These are phyloP conservation scores for Pseudoperonospora humuli DNA, from an alignment of 352 stramenopile species.

Conservation along the genomic window DNA sequence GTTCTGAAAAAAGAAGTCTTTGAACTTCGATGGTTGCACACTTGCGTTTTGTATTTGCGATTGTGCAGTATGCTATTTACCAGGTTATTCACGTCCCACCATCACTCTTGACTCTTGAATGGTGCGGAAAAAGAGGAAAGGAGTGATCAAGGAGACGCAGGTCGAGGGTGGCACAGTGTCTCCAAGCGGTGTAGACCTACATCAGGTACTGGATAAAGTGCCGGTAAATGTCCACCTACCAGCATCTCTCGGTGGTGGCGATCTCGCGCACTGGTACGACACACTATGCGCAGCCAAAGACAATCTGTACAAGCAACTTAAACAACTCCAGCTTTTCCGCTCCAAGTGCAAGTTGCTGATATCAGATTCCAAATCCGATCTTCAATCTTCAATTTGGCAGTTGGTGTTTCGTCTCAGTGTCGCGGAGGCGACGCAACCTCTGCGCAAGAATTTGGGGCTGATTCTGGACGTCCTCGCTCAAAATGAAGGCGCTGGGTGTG, in stretches of 20 bases:
- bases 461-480: conserved; percentile 45
- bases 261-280: conserved; percentile 40
- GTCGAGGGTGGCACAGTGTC: conserved; percentile 10
- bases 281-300: conserved; percentile 20
- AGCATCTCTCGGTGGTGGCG: conserved; percentile 22
- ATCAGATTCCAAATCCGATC: conserved; percentile 16
- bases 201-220: conserved; percentile 13
- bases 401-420: conserved; percentile 58
- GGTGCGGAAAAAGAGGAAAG: conserved; percentile 80
- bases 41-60: neutral
- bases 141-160: conserved; percentile 50
- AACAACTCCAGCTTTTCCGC: conserved; percentile 62
- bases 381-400: conserved; percentile 29
- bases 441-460: conserved; percentile 65
- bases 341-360: conserved; percentile 39
- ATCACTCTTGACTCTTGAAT: conserved; percentile 15
- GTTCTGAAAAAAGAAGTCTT: neutral
- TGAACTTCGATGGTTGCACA: neutral
- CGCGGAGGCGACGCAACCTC: conserved; percentile 17
- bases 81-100: neutral
- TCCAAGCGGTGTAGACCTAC: conserved; percentile 33
- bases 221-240: conserved; percentile 33
- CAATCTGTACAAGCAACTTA: conserved; percentile 64
- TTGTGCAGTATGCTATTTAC: neutral
- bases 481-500: conserved; percentile 4